Evolutionary conservation across 2,329 filamentous ascomycete genomes (phyloP).

Genomic region (Fusarium graminum): DNA sequence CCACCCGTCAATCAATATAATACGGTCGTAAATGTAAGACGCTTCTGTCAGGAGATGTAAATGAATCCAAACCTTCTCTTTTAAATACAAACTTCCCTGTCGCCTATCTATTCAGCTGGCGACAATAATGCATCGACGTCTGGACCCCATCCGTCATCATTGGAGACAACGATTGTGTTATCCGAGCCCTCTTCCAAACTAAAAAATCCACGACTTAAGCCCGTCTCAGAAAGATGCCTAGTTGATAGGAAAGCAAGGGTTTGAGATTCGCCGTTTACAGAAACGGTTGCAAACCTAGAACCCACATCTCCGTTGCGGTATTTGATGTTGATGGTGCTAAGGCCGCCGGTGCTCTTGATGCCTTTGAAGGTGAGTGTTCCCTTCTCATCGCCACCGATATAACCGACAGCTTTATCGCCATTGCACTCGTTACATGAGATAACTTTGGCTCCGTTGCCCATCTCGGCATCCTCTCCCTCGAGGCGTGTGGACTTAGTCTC

Average conservation of each 20-base stretch:
- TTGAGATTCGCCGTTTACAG: conserved; percentile 66
- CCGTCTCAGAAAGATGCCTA: conserved; percentile 54
- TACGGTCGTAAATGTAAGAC: no score
- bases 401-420: conserved; percentile 63
- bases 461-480: conserved; percentile 64
- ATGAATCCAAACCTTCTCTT: no score
- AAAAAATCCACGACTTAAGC: conserved; percentile 62
- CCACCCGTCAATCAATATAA: no score
- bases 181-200: conserved; percentile 60
- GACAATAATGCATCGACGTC: conserved; percentile 64
- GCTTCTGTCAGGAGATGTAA: no score
- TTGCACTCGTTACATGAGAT: conserved; percentile 67
- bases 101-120: conserved; percentile 51
- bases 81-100: neutral
- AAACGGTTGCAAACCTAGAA: conserved; percentile 66
- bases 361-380: conserved; percentile 63
- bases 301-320: conserved; percentile 68
- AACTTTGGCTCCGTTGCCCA: conserved; percentile 60
- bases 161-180: conserved; percentile 64
- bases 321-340: conserved; percentile 66
- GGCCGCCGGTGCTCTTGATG: conserved; percentile 60
- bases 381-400: conserved; percentile 63
- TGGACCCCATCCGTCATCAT: conserved; percentile 56
- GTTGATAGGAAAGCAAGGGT: conserved; percentile 68
- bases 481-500: conserved; percentile 61